Evolutionary conservation across 2,329 filamentous ascomycete species (phyloP).

Genomic region (Sarocladium oryzae): DNA sequence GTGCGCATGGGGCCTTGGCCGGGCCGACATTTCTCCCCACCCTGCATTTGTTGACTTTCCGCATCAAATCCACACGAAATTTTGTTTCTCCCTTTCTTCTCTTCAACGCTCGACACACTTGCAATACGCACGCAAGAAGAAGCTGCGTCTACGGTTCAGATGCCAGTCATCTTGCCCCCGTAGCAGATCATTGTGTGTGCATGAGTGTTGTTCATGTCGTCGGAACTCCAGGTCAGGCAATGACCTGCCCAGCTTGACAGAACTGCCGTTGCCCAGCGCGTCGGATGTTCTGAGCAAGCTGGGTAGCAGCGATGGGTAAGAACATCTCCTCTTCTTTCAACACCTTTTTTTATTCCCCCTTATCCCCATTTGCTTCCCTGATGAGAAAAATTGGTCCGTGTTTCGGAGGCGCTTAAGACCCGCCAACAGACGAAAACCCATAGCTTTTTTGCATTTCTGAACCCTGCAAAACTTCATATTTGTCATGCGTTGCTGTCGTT

Average conservation of each 20-base stretch:
- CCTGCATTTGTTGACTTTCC: conserved; percentile 6
- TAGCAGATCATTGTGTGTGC: too few relatives aligned
- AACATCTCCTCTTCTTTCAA: conserved; percentile 16
- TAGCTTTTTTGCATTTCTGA: conserved; percentile 36
- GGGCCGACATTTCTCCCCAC: conserved; percentile 18
- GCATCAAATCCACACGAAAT: conserved; percentile 18
- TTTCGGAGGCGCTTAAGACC: conserved; percentile 94
- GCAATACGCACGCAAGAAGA: neutral
- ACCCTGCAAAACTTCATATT: conserved; percentile 18
- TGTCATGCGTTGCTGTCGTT: neutral
- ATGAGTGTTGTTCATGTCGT: neutral
- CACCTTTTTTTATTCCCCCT: neutral
- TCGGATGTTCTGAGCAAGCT: neutral
- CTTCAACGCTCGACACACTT: neutral
- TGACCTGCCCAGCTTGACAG: neutral
- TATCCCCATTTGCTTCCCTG: conserved; percentile 25
- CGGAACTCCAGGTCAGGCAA: neutral
- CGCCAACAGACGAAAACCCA: conserved; percentile 70
- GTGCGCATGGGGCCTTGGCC: conserved; percentile 1
- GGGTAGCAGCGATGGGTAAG: neutral
- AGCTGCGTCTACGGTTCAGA: neutral
- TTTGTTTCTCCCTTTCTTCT: conserved; percentile 19
- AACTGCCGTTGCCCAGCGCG: too few relatives aligned
- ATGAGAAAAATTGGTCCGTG: conserved; percentile 94
- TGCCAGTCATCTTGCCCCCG: neutral